Base-by-base conservation (phyloP, 1,139 yeast species). In the Nadsonia starkeyi-henricii region DNA sequence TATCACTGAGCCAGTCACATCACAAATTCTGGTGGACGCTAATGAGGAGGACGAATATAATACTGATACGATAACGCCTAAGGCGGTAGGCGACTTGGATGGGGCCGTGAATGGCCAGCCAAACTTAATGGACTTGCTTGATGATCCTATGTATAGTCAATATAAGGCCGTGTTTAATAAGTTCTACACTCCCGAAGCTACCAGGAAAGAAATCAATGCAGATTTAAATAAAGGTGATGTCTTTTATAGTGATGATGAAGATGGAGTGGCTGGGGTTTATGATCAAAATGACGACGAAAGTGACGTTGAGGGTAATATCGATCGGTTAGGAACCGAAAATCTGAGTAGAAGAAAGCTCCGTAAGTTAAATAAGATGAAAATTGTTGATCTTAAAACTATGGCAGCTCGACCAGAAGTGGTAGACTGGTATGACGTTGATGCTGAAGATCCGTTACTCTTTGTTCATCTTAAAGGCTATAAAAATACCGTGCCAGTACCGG, bases 361-460 rank as follows among this genome's bases (percentile, higher is more conserved):
- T 48, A 70, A 72, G 52, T 60, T 66, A 45, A 70, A 72, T 50
- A 81, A 81, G 56, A 74, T 86, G 0, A 76, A 93, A 0, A 65
- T 91, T 18, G 78, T 91, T 0, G 70, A 73, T 15, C 68, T 91
- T 47, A 91, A 89, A 60, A 71, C 83, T 0, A 62, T 70, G 20
- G 72, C 81, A 0, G 59, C 64, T 5, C 67, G 67, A 41, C 96
- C 97, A 0, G 88, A 85, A 52, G 61, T 81, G 2, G 82, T 91
- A 0, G 95, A 88, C 54, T 83, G 94, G 93, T 75, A 70, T 55
- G 98, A 91, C 63, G 81, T 80, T 1, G 93, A 89, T 65, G 84
- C 97, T 0, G 73, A 71, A 2, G 93, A 86, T 58, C 96, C 98
- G 1, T 67, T 69, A 47, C 62, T 88, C 23, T 69, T 80, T 17